Evolutionary conservation across 2,329 filamentous ascomycete genomes (phyloP).

Genomic region (Hypomyces rosellus): DNA sequence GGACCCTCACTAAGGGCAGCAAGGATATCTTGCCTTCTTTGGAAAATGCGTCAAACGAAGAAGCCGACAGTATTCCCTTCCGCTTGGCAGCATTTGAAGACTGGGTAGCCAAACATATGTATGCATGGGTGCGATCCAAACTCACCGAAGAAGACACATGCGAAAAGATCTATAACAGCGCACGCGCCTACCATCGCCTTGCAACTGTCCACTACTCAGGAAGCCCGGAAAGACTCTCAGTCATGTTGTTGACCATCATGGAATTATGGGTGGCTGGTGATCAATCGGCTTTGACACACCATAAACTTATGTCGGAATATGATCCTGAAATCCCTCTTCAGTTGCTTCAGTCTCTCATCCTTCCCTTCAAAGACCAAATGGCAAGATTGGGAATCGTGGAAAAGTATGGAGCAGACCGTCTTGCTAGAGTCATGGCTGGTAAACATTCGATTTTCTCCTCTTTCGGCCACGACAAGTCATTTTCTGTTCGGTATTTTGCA

Average conservation of each 20-base stretch:
- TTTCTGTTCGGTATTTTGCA: conserved; percentile 43
- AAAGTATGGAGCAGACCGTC: too few relatives aligned
- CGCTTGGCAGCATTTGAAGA: too few relatives aligned
- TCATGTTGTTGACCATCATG: conserved; percentile 47
- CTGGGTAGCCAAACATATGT: too few relatives aligned
- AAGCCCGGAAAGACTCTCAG: conserved; percentile 40
- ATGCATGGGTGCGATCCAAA: too few relatives aligned
- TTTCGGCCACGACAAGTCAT: conserved; percentile 28
- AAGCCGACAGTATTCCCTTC: too few relatives aligned
- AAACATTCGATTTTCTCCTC: not conserved
- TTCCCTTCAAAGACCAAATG: not conserved
- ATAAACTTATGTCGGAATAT: conserved; percentile 39
- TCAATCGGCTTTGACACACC: conserved; percentile 30
- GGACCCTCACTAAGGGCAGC: too few relatives aligned
- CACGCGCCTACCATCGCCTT: conserved; percentile 23
- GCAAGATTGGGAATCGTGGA: too few relatives aligned
- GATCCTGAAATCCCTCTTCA: conserved; percentile 32
- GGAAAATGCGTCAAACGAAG: too few relatives aligned
- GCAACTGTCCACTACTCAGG: conserved; percentile 26
- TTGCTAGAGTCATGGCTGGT: too few relatives aligned
- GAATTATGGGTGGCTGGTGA: conserved; percentile 56
- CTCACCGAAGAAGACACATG: too few relatives aligned
- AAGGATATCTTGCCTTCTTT: too few relatives aligned
- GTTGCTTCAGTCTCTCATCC: conserved; percentile 30
- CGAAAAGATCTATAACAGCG: too few relatives aligned